These are phyloP conservation scores for Catharanthus roseus DNA, from an alignment of 257 asterid genomes.

Conservation along the genomic window DNA sequence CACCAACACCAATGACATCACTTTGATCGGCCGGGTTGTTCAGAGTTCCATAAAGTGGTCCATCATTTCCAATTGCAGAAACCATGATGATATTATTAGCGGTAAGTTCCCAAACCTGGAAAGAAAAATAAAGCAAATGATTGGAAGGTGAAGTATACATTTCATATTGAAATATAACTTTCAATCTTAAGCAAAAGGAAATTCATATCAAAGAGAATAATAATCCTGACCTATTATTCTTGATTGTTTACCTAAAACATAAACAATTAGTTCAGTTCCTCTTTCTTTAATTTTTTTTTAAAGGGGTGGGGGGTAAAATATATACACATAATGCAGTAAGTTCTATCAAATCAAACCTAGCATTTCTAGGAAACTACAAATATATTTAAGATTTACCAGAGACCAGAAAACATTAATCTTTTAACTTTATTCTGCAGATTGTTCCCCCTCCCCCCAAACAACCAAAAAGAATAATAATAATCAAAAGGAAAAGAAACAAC, in stretches of 20 bases:
- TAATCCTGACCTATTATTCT: background rate
- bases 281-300: too few relatives aligned
- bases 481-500: background rate
- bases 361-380: background rate
- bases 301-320: too few relatives aligned
- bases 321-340: background rate
- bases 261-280: too few relatives aligned
- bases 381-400: background rate
- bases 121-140: background rate
- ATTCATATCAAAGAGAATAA: background rate
- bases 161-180: too few relatives aligned
- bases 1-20: conserved; percentile 99
- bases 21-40: conserved; percentile 99
- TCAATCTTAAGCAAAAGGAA: conserved; percentile 1
- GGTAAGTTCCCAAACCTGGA: conserved; percentile 96
- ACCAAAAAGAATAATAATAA: too few relatives aligned
- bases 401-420: background rate
- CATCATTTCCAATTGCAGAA: conserved; percentile 97
- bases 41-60: conserved; percentile 97
- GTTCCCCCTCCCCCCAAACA: too few relatives aligned
- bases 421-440: too few relatives aligned
- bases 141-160: background rate
- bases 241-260: background rate
- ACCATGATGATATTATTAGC: conserved; percentile 96
- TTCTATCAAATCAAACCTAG: background rate